Base-by-base conservation (phyloP, 441 rosid genomes). In the Corymbia calophylla region DNA sequence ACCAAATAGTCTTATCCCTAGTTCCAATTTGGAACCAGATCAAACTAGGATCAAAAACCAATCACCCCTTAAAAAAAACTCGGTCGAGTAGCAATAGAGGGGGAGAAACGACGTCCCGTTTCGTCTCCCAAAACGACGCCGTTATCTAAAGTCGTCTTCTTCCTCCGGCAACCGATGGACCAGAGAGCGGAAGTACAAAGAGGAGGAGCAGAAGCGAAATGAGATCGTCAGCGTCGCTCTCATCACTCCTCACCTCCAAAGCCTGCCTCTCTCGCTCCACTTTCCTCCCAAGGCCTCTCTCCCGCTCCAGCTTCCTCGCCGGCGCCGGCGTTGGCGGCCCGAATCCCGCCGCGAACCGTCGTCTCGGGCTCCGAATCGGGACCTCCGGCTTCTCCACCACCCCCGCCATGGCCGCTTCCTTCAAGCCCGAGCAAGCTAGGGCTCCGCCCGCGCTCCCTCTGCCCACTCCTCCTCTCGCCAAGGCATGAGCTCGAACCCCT, bases 391-490 rank as follows among this genome's bases (percentile, higher is more conserved):
- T 82, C 48, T 87, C 89, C 66, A 68, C 88, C 35, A 18, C 64
- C 84, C 16, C 51, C 17, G 68, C 92, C 70, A 96, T 96, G 99
- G 95, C 98, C 23, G 89, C 96, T 19, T 93, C 97, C 90, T 96
- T 93, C 94, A 94, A 93, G 86, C 95, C 98, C 13, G 99, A 96
- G 87, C 94, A 93, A 88, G 96, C 99, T 77, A 92, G 99, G 93
- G 93, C 91, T 64, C 99, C 99, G 9, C 95, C 97, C 29, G 96
- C 99, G n/a, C 91, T 98, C 58, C 96, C 99, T 77, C 91, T 95
- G 77, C 99, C 99, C 13, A 49, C 94, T 49, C 97, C 99, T 88
- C 95, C 96, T 23, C 70, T 96, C 91, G 88, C 96, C 90, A 96
- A 96, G 97, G 99, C 87, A 89, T 27, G 66, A 53, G 58, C 60